A percentile compares a stretch with the other conserved stretches of the same genome.
Evolutionary conservation across 768 basidiomycete species (phyloP).

Genomic region (Suillus subluteus): DNA sequence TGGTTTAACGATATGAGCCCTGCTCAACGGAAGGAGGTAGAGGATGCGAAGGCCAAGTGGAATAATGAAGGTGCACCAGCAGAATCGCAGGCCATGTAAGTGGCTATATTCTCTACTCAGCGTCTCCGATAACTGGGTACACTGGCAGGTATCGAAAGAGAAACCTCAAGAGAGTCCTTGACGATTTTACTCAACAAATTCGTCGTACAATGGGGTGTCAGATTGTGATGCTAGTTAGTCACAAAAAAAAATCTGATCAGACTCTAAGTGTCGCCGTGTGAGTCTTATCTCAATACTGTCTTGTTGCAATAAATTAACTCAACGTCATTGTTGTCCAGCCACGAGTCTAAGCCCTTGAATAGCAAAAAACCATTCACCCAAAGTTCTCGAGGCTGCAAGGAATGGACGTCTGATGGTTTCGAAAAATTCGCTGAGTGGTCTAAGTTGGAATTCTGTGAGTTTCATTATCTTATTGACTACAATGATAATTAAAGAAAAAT

Average conservation of each 20-base stretch:
- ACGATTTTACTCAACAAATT: neutral
- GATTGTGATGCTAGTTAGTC: neutral
- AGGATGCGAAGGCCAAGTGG: neutral
- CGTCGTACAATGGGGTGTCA: conserved; percentile 1
- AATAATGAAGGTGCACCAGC: neutral
- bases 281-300: too few relatives aligned
- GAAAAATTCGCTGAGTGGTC: neutral
- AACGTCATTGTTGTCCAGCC: too few relatives aligned
- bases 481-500: neutral
- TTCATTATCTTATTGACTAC: neutral
- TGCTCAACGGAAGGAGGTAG: neutral
- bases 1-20: neutral
- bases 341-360: too few relatives aligned
- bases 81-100: neutral
- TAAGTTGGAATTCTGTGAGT: neutral
- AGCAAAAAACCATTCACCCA: too few relatives aligned
- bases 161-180: neutral
- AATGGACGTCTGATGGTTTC: too few relatives aligned
- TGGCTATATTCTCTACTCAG: neutral
- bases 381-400: too few relatives aligned
- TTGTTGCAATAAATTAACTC: too few relatives aligned
- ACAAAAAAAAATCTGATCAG: too few relatives aligned
- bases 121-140: neutral
- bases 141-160: neutral
- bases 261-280: too few relatives aligned